Conservation (phyloP, 495 filamentous ascomycete species). For the Coniosporium apollinis region DNA sequence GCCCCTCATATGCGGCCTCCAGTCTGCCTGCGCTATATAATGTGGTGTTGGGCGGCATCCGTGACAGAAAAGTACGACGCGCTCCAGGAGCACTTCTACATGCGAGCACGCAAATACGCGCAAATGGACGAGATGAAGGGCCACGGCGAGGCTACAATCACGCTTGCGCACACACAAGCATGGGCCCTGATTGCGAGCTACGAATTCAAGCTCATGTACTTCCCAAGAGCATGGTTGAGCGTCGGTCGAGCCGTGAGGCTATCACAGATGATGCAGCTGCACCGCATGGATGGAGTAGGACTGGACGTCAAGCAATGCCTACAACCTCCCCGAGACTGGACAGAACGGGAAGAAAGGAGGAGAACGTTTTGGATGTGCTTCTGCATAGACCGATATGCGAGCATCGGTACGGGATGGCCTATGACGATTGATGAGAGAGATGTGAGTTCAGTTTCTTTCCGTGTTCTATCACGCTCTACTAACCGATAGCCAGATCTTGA, state of each 20-base stretch:
- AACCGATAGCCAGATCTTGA: constrained; percentile 42
- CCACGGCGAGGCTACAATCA: constrained; percentile 74
- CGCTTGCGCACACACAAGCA: constrained; percentile 63
- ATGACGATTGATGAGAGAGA: constrained; percentile 87
- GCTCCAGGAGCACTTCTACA: constrained; percentile 73
- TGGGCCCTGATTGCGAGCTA: constrained; percentile 67
- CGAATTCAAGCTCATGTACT: constrained; percentile 97
- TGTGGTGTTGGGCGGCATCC: constrained; percentile 80
- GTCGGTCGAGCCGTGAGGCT: constrained; percentile 62
- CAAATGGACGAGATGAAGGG: constrained; percentile 86
- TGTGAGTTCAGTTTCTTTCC: constrained; percentile 27
- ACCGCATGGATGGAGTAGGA: constrained; percentile 71
- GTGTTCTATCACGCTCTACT: background rate
- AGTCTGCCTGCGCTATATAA: constrained; percentile 76
- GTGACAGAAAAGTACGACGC: constrained; percentile 62
- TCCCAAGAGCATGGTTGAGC: constrained; percentile 90
- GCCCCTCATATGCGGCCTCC: constrained; percentile 75
- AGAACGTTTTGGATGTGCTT: constrained; percentile 93
- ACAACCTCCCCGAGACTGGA: constrained; percentile 77
- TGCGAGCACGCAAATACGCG: constrained; percentile 71
- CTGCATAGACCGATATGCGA: constrained; percentile 78
- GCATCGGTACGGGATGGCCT: constrained; percentile 95
- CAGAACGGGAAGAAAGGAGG: constrained; percentile 76
- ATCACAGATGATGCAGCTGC: constrained; percentile 81
- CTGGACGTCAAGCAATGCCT: constrained; percentile 87